Conservation (phyloP, 768 basidiomycete species). For the Chalciporus pseudorubinellus region DNA sequence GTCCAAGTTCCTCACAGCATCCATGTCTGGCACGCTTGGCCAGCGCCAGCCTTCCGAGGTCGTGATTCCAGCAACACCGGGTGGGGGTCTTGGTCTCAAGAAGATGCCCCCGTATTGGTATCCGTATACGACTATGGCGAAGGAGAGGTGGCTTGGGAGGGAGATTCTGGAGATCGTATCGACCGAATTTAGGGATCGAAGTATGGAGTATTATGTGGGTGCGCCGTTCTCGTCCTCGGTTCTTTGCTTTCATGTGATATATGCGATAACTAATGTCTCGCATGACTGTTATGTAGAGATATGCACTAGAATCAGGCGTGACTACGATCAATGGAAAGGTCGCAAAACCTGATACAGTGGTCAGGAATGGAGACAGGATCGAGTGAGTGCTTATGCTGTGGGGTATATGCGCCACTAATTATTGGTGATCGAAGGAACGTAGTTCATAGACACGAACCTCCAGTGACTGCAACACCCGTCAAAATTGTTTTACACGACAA, state of each 20-base stretch:
- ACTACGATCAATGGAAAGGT: slow-evolving; percentile 90
- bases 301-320: slow-evolving; percentile 88
- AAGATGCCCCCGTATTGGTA: slow-evolving; percentile 91
- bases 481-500: slow-evolving; percentile 75
- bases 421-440: slow-evolving; percentile 59
- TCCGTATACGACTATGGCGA: slow-evolving; percentile 90
- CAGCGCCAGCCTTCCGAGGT: slow-evolving; percentile 29
- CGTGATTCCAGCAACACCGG: slow-evolving; percentile 8
- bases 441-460: slow-evolving; percentile 96
- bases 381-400: slow-evolving; percentile 54
- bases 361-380: slow-evolving; percentile 85
- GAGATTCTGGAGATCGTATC: slow-evolving; percentile 90
- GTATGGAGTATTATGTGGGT: slow-evolving; percentile 94
- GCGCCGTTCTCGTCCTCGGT: neutral
- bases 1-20: slow-evolving; percentile 48
- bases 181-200: slow-evolving; percentile 91
- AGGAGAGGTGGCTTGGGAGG: slow-evolving; percentile 84
- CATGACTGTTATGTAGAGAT: slow-evolving; percentile 42
- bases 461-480: slow-evolving; percentile 82
- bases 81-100: slow-evolving; percentile 52
- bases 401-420: neutral
- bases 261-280: neutral
- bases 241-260: neutral
- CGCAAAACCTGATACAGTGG: slow-evolving; percentile 75
- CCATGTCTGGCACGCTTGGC: slow-evolving; percentile 39